Evolutionary conservation across 2,329 filamentous ascomycete species (phyloP), one percentile per base, ranked within the genome.

Genomic region (Paraconiothyrium brasiliense): DNA sequence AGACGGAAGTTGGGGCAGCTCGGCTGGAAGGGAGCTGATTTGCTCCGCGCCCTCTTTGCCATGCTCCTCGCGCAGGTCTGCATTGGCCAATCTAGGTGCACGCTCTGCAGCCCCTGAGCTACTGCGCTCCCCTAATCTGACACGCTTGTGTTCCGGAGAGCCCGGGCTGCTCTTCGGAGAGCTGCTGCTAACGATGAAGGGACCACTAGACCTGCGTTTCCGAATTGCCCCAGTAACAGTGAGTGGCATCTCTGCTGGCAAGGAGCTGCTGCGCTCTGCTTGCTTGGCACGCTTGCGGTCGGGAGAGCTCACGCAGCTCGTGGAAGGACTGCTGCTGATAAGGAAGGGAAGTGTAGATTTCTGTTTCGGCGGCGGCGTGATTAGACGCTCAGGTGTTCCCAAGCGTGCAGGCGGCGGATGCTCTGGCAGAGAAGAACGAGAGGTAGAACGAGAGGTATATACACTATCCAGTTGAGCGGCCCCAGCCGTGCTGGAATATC

Each of bases 101-200:
- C n/a, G 35, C 14, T n/a, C 10, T 27, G 43, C 14, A 47, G 30
- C 3, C 13, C 27, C 10, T 11, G 46, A 39, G 32, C 10, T 16
- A 1, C 9, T 20, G 6, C 41, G 41, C 8, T 34, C 34, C 24
- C 20, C 46, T 14, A 41, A 16, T 5, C 27, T 39, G 39, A 43
- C 4, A 13, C 51, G 43, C 24, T 55, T 59, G 6, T 32, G n/a
- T 9, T 24, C n/a, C 3, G 50, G 32, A 7, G 20, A 41, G 13
- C 24, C 10, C 9, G 43, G 32, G 35, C 27, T 41, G 13, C 10
- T 41, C 14, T 54, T 39, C 1, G 16, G 10, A 14, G 57, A 34
- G 24, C 51, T 41, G 43, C 46, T 30, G 34, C 51, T 48, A 34
- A 48, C 24, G 4, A 48, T 9, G 44, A 59, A 59, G 2, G 50